These are phyloP conservation scores for Solanum sparsipilum DNA, from an alignment of 257 asterid species.

Conservation along the genomic window DNA sequence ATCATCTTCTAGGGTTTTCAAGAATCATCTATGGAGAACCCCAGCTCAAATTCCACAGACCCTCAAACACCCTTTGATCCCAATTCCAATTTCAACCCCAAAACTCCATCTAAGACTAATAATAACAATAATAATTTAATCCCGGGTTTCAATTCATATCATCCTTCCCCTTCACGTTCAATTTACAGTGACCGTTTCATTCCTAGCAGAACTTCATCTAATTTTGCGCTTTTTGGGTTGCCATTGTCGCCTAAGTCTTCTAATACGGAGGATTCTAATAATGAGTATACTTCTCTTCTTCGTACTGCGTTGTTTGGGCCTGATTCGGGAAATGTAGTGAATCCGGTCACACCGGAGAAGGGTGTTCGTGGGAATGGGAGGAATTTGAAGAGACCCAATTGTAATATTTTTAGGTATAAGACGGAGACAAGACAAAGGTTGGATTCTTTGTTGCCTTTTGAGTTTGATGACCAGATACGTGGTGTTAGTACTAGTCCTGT, in stretches of 20 bases:
- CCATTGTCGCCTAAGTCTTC: constrained; percentile 24
- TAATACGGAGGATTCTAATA: constrained; percentile 44
- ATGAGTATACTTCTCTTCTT: constrained; percentile 53
- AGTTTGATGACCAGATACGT: constrained; percentile 52
- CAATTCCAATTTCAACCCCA: constrained; percentile 9
- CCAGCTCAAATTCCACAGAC: neutral
- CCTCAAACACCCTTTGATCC: neutral
- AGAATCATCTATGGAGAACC: constrained; percentile 7
- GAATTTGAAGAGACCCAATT: constrained; percentile 37
- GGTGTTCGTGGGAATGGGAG: constrained; percentile 5
- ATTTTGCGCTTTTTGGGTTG: constrained; percentile 66
- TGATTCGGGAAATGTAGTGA: constrained; percentile 27
- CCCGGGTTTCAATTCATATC: constrained; percentile 19
- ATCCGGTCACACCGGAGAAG: constrained; percentile 61
- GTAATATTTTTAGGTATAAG: constrained; percentile 72
- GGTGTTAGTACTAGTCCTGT: constrained; percentile 68
- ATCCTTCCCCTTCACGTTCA: constrained; percentile 56
- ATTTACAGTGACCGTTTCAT: constrained; percentile 83
- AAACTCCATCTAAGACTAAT: constrained; percentile 24
- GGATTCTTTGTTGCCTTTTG: constrained; percentile 68
- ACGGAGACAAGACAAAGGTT: constrained; percentile 54
- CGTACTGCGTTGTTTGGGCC: constrained; percentile 69
- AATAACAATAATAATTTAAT: neutral
- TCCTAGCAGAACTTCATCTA: constrained; percentile 74
- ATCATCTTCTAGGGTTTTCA: neutral